These are phyloP conservation scores for Houttuynia cordata DNA, from an alignment of 164 flowering plant genomes.

Conservation along the genomic window DNA sequence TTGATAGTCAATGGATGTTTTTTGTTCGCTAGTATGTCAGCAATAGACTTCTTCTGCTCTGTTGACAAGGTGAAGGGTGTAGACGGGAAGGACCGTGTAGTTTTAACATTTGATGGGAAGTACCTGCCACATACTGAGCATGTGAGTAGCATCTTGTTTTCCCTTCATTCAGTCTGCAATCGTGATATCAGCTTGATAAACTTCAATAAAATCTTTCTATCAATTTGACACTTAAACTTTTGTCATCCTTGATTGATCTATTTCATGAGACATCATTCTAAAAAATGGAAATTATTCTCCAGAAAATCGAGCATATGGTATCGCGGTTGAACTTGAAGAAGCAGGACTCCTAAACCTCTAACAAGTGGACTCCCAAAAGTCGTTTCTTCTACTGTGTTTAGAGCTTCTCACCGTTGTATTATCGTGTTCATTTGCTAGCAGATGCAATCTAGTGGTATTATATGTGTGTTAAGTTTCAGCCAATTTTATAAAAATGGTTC, in stretches of 20 bases:
- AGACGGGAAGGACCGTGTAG: constrained; percentile 91
- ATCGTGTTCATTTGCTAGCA: too few relatives aligned
- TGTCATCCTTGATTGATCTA: not conserved
- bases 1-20: not conserved
- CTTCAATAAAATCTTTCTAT: too few relatives aligned
- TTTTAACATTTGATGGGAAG: constrained; percentile 85
- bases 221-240: not conserved
- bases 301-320: constrained; percentile 7
- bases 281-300: not conserved
- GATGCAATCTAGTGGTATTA: too few relatives aligned
- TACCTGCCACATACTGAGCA: constrained; percentile 77
- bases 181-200: not conserved
- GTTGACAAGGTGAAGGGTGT: constrained; percentile 80
- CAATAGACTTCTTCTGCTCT: constrained; percentile 95
- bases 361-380: not conserved
- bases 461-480: too few relatives aligned
- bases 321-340: constrained; percentile 4
- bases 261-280: not conserved
- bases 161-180: not conserved
- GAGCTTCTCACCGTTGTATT: not conserved
- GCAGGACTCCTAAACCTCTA: not conserved
- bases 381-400: too few relatives aligned
- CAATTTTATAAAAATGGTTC: too few relatives aligned
- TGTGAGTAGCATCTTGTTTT: constrained; percentile 30
- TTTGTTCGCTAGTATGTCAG: constrained; percentile 61